phyloP scores from a whole-genome alignment of 768 basidiomycete genomes.

The Holtermanniella nyarrowii region DNA sequence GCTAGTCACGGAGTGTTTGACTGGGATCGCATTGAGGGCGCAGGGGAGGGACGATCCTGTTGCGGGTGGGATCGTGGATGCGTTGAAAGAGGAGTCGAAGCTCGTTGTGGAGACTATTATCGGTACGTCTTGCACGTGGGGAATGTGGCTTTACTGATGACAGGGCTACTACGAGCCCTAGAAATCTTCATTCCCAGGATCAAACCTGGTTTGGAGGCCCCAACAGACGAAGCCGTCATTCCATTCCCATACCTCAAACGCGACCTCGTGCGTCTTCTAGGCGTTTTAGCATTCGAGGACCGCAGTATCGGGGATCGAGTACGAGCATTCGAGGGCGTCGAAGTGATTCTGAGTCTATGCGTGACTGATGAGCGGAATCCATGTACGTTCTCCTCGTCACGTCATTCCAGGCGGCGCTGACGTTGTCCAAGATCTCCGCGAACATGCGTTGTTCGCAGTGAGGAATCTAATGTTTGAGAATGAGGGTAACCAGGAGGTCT shows the following conservation, averaged over 20 bases:
- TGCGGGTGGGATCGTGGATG: slow-evolving; percentile 9
- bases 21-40: slow-evolving; percentile 49
- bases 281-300: slow-evolving; percentile 58
- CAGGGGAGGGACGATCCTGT: slow-evolving; percentile 44
- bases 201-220: slow-evolving; percentile 46
- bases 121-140: slow-evolving; percentile 43
- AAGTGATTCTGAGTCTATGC: slow-evolving; percentile 76
- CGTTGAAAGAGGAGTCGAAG: slow-evolving; percentile 16
- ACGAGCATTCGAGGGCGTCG: slow-evolving; percentile 61
- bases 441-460: slow-evolving; percentile 80
- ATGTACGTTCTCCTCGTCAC: slow-evolving; percentile 51
- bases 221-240: slow-evolving; percentile 25
- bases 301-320: slow-evolving; percentile 63
- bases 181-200: slow-evolving; percentile 76
- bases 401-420: neutral
- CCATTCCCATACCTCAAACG: slow-evolving; percentile 78
- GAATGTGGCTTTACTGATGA: neutral
- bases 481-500: slow-evolving; percentile 64
- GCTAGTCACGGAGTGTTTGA: slow-evolving; percentile 64
- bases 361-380: slow-evolving; percentile 85
- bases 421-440: slow-evolving; percentile 62
- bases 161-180: slow-evolving; percentile 64
- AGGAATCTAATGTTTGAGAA: slow-evolving; percentile 69
- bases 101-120: slow-evolving; percentile 51
- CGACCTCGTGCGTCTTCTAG: slow-evolving; percentile 80